These are phyloP conservation scores for Crithidia expoeki DNA, from an alignment of 208 protist genomes.

Conservation along the genomic window DNA sequence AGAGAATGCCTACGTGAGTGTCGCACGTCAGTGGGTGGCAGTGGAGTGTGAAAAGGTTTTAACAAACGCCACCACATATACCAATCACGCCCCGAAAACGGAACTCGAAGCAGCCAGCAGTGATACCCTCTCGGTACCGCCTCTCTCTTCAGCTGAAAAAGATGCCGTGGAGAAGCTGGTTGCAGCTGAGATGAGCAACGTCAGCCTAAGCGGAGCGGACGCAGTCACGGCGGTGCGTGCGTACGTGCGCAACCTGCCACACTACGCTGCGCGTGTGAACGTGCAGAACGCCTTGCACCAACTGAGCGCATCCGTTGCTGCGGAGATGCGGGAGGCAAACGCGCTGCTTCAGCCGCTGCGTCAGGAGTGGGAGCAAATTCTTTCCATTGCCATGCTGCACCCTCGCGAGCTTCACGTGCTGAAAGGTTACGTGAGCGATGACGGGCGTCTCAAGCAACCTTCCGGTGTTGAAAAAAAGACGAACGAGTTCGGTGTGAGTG, in stretches of 20 bases:
- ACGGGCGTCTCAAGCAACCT: conserved; percentile 21
- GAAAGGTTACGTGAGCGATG: conserved; percentile 27
- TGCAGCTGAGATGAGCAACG: background rate
- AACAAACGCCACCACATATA: background rate
- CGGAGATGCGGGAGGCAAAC: conserved; percentile 29
- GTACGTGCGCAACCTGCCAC: conserved; percentile 9
- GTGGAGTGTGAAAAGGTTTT: conserved; percentile 29
- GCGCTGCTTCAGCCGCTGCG: conserved; percentile 26
- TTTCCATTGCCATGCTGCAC: conserved; percentile 29
- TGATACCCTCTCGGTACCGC: background rate
- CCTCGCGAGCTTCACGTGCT: conserved; percentile 26
- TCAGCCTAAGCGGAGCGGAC: background rate
- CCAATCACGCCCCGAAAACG: background rate
- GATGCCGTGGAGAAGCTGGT: conserved; percentile 19
- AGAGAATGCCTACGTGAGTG: conserved; percentile 6
- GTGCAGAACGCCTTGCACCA: conserved; percentile 33
- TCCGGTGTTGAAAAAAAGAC: background rate
- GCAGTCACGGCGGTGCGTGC: conserved; percentile 4
- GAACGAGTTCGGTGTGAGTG: background rate
- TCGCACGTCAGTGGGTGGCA: conserved; percentile 27
- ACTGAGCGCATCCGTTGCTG: conserved; percentile 24
- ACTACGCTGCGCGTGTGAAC: conserved; percentile 25
- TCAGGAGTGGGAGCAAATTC: conserved; percentile 31
- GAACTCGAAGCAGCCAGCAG: background rate
- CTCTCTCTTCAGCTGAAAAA: conserved; percentile 6